These are phyloP conservation scores for Skeletonema tropicum DNA, from an alignment of 108 stramenopile species.

Conservation along the genomic window DNA sequence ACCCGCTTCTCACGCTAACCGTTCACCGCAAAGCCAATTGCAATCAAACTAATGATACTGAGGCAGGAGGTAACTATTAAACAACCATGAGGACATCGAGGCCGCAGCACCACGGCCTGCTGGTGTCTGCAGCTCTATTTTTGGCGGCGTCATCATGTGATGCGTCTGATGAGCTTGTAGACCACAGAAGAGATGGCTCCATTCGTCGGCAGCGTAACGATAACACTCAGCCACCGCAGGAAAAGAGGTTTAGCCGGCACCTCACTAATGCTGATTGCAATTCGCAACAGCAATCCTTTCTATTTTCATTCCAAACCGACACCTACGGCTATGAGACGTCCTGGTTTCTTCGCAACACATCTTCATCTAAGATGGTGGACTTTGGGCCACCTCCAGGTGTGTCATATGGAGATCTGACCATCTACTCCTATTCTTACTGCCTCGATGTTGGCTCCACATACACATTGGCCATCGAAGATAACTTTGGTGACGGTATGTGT, in stretches of 20 bases:
- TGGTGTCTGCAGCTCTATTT: not conserved
- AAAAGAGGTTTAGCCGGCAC: not conserved
- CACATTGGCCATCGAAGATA: conserved; percentile 38
- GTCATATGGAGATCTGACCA: conserved; percentile 36
- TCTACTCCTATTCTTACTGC: conserved; percentile 42
- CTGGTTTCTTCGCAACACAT: conserved; percentile 36
- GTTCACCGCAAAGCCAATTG: too few relatives aligned
- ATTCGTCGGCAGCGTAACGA: not conserved
- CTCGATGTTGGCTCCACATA: conserved; percentile 32
- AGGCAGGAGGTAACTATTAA: not conserved
- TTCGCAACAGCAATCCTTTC: conserved; percentile 22
- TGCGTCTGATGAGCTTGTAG: not conserved
- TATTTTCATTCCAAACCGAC: conserved; percentile 47
- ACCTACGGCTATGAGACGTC: conserved; percentile 47
- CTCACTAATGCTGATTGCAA: not conserved
- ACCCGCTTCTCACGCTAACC: too few relatives aligned
- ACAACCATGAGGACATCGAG: not conserved
- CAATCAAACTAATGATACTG: too few relatives aligned
- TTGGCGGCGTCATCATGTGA: not conserved
- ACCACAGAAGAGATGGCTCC: not conserved
- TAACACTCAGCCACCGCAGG: not conserved
- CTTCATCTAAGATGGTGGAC: conserved; percentile 6
- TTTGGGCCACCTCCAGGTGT: conserved; percentile 31
- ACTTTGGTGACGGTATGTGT: conserved; percentile 55
- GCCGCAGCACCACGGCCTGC: not conserved